Base-by-base conservation (phyloP, 208 protist genomes). In the Leptomonas pyrrhocoris region DNA sequence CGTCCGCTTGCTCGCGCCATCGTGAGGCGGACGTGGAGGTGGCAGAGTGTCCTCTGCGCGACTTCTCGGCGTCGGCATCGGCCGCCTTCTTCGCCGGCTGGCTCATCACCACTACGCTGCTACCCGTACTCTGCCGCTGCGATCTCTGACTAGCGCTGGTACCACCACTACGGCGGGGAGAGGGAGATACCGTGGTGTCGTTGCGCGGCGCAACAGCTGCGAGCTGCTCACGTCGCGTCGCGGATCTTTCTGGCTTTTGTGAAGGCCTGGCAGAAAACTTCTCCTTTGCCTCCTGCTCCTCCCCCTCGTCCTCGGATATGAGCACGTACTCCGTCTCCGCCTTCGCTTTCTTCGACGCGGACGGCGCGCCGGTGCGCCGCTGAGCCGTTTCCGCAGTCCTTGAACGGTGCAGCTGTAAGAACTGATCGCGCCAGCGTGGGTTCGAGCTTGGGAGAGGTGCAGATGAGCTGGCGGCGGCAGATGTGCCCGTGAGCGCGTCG, bases 51-150 rank as follows among this genome's bases (percentile, higher is more conserved):
- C 53, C 28, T 2, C 40, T 7, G 21, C 16, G 51, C 60, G 46
- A 40, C 21, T 56, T 45, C 30, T 12, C 18, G 31, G 21, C 8
- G 11, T 16, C 34, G 25, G 18, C 1, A 11, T 43, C 68, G 28
- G 25, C 21, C n/a, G 21, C 18, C 46, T 73, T 75, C 16, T 1
- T 42, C 23, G 27, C 4, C 34, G 51, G 64, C 67, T 62, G 71
- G 25, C 74, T 84, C 50, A 84, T 12, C 19, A 69, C 34, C 11
- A 74, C 54, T 7, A 80, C 79, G 36, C 74, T 80, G 56, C 69
- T 84, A 18, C 74, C 65, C 11, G 58, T 71, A 43, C 79, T 77
- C 53, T 71, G 75, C 18, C 69, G 54, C 40, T 45, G 61, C 16
- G 75, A 74, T 1, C 49, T 34, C 12, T 19, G 12, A 21, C 21